These are phyloP conservation scores for Kregervanrija delftensis DNA, from an alignment of 805 yeast species.

Conservation along the genomic window DNA sequence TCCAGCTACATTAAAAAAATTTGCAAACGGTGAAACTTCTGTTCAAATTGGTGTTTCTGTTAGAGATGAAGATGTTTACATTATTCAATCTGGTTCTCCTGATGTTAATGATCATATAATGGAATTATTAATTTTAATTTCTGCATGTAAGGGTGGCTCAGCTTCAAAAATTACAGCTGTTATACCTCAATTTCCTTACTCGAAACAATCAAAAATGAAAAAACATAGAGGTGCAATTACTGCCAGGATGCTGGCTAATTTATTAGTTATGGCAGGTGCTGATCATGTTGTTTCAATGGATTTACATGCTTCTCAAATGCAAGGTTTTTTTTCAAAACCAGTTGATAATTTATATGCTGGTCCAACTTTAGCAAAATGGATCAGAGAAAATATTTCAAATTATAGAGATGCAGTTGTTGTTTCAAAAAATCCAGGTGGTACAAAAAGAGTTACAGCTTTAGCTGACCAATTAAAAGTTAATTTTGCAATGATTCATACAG, in stretches of 20 bases:
- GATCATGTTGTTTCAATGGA: conserved; percentile 99
- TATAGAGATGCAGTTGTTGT: conserved; percentile 90
- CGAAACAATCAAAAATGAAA: conserved; percentile 97
- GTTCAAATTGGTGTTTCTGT: conserved; percentile 83
- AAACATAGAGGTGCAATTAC: conserved; percentile 98
- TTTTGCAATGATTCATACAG: conserved; percentile 99
- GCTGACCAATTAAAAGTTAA: conserved; percentile 96
- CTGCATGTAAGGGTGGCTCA: conserved; percentile 96
- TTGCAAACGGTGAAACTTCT: conserved; percentile 94
- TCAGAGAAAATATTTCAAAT: conserved; percentile 79
- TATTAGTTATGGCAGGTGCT: conserved; percentile 96
- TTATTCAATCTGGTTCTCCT: conserved; percentile 82
- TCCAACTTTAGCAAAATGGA: conserved; percentile 95
- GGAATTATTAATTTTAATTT: conserved; percentile 81
- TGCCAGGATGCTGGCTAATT: conserved; percentile 94
- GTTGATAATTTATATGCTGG: conserved; percentile 96
- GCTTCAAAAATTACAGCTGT: conserved; percentile 98
- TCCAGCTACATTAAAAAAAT: conserved; percentile 83
- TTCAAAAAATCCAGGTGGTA: conserved; percentile 98
- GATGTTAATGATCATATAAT: conserved; percentile 82
- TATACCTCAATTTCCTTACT: conserved; percentile 95
- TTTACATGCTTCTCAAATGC: conserved; percentile 95
- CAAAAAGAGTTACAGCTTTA: conserved; percentile 93
- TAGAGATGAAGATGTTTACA: conserved; percentile 92
- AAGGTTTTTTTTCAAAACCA: conserved; percentile 95